These are phyloP conservation scores for Pleurotus eryngii DNA, from an alignment of 768 basidiomycete species.

Conservation along the genomic window DNA sequence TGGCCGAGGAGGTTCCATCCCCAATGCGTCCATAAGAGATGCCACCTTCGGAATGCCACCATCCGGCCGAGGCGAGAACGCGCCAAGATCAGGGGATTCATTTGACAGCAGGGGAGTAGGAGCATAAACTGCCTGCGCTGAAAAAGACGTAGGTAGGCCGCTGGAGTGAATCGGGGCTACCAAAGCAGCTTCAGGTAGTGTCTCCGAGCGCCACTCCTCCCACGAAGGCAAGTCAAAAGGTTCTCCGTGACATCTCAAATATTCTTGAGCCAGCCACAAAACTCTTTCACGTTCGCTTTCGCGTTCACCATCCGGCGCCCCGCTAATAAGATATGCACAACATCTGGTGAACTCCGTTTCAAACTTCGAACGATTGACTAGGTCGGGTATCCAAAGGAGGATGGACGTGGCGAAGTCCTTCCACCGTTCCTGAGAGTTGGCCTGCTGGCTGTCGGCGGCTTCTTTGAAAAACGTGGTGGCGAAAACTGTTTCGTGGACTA, in stretches of 20 bases:
- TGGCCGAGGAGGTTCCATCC: conserved; percentile 13
- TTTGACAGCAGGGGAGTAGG: conserved; percentile 42
- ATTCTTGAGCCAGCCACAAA: conserved; percentile 64
- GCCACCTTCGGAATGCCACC: conserved; percentile 30
- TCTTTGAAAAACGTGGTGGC: conserved; percentile 47
- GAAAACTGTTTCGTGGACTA: conserved; percentile 80
- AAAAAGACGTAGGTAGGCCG: conserved; percentile 40
- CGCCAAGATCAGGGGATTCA: conserved; percentile 43
- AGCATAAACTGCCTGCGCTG: conserved; percentile 51
- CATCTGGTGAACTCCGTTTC: conserved; percentile 70
- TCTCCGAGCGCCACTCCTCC: conserved; percentile 54
- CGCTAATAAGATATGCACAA: conserved; percentile 60
- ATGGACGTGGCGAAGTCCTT: conserved; percentile 61
- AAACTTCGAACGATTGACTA: conserved; percentile 53
- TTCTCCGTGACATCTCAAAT: conserved; percentile 53
- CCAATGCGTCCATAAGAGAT: conserved; percentile 46
- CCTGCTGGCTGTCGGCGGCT: conserved; percentile 10
- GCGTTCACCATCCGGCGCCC: conserved; percentile 42
- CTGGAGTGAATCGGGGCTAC: conserved; percentile 14
- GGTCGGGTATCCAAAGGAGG: conserved; percentile 55
- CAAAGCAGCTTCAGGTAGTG: conserved; percentile 38
- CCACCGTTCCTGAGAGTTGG: conserved; percentile 39
- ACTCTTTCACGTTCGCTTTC: conserved; percentile 44
- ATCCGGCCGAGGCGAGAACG: conserved; percentile 54
- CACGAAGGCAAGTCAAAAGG: conserved; percentile 53